Conservation (phyloP, 495 filamentous ascomycete genomes). For the Penicillium mononematosum region DNA sequence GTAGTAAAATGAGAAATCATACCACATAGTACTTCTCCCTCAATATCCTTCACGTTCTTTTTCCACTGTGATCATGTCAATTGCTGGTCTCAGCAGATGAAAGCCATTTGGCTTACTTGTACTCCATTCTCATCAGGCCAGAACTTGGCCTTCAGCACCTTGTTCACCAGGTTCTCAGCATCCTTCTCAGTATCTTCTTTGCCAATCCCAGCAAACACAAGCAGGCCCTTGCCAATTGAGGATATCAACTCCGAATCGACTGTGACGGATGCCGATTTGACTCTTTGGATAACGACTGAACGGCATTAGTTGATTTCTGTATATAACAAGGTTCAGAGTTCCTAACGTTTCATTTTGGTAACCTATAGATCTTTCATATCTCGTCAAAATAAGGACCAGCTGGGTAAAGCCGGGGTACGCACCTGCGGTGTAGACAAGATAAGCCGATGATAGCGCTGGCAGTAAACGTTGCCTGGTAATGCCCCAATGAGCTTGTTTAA, state of each 20-base stretch:
- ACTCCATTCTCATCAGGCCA: conserved; percentile 67
- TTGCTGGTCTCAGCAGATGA: background rate
- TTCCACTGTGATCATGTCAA: conserved; percentile 67
- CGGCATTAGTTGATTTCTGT: conserved; percentile 6
- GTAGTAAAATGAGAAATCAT: conserved; percentile 25
- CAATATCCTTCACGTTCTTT: conserved; percentile 77
- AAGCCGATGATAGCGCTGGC: background rate
- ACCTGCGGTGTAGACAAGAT: background rate
- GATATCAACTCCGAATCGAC: conserved; percentile 91
- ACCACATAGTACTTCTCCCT: conserved; percentile 91
- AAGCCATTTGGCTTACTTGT: conserved; percentile 24
- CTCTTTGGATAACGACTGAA: conserved; percentile 87
- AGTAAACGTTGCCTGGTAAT: background rate
- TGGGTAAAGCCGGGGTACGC: background rate
- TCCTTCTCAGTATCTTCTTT: conserved; percentile 90
- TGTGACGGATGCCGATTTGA: conserved; percentile 95
- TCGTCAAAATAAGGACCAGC: background rate
- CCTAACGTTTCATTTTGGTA: conserved; percentile 50
- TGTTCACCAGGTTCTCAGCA: conserved; percentile 75
- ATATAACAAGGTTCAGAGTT: background rate
- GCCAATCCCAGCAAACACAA: conserved; percentile 89
- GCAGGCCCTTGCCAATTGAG: conserved; percentile 80
- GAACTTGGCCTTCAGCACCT: conserved; percentile 83
- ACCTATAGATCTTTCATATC: background rate
- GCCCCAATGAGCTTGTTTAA: background rate